Evolutionary conservation across 768 basidiomycete species (phyloP).

Genomic region (Agrocybe chaxingu): DNA sequence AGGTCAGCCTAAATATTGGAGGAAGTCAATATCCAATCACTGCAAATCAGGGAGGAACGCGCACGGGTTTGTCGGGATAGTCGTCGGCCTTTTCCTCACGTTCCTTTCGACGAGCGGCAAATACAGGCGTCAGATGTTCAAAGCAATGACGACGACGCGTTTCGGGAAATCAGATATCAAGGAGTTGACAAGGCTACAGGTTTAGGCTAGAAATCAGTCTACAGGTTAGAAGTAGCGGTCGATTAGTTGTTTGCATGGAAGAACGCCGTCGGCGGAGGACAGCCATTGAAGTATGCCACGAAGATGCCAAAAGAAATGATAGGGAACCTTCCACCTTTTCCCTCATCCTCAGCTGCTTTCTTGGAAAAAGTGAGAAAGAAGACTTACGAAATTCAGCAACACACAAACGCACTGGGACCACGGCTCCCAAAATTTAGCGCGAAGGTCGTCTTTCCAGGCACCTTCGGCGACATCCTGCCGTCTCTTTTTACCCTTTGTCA

Average conservation of each 20-base stretch:
- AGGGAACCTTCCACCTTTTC: too few species aligned
- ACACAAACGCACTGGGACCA: too few species aligned
- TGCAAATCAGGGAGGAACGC: neutral
- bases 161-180: slow-evolving; percentile 6
- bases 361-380: too few species aligned
- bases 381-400: too few species aligned
- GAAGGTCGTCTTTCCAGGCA: too few species aligned
- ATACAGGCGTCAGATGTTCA: slow-evolving; percentile 4
- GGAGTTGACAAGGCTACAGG: slow-evolving; percentile 2
- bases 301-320: neutral
- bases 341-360: too few species aligned
- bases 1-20: slow-evolving; percentile 12
- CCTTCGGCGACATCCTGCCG: too few species aligned
- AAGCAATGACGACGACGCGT: neutral
- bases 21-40: neutral
- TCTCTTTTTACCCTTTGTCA: too few species aligned
- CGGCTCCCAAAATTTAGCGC: too few species aligned
- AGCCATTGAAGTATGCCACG: neutral
- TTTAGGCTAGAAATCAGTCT: neutral
- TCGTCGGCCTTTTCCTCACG: slow-evolving; percentile 2
- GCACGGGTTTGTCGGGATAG: slow-evolving; percentile 6
- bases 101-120: slow-evolving; percentile 7
- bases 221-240: too few species aligned
- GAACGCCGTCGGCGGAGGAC: neutral
- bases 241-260: neutral